These are phyloP conservation scores for Aspergillus japonicus DNA, from an alignment of 2,329 filamentous ascomycete species.

Conservation along the genomic window DNA sequence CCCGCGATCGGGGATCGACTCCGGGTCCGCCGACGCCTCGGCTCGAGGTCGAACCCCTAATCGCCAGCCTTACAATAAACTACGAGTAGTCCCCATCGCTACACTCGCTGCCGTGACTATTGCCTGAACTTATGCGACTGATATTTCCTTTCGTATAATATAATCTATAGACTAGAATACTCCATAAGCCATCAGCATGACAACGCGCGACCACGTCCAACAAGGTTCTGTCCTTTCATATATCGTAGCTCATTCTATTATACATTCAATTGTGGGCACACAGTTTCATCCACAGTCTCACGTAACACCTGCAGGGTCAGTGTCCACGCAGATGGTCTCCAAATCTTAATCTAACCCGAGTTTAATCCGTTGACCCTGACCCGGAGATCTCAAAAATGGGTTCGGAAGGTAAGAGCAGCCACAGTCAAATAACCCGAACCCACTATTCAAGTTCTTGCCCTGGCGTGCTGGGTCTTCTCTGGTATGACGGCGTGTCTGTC, in stretches of 20 bases:
- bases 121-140: too few species aligned
- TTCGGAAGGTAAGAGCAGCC: neutral
- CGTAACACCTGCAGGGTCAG: neutral
- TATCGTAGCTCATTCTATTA: neutral
- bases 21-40: neutral
- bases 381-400: neutral
- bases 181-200: too few species aligned
- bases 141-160: too few species aligned
- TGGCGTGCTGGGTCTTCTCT: neutral
- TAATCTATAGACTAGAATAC: too few species aligned
- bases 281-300: neutral
- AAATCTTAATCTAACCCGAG: too few species aligned
- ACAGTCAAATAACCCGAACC: too few species aligned
- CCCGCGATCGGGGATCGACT: constrained; percentile 6
- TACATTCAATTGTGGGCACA: neutral
- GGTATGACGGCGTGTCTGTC: neutral
- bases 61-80: too few species aligned
- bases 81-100: too few species aligned
- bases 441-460: neutral
- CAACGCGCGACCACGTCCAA: neutral
- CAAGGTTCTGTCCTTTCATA: neutral
- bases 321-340: too few species aligned
- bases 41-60: neutral
- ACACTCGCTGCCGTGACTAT: too few species aligned
- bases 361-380: too few species aligned